phyloP scores from a whole-genome alignment of 257 asterid species.

The Verbena officinalis region DNA sequence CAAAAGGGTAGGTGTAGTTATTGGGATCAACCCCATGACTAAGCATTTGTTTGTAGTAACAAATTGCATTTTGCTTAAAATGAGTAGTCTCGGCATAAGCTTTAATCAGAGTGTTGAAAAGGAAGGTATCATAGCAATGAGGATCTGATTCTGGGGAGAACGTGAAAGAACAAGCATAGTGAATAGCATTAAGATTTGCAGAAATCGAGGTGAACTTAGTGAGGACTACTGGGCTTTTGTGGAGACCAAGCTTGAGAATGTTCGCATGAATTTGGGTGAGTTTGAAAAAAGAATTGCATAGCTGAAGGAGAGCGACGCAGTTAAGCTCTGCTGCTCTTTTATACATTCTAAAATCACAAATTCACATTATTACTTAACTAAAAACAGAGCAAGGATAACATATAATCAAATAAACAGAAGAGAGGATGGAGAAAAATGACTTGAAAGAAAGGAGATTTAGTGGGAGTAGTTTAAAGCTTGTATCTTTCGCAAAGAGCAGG shows the following conservation, averaged over 20 bases:
- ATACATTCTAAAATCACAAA: constrained; percentile 28
- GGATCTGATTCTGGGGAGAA: constrained; percentile 51
- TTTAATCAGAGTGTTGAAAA: constrained; percentile 70
- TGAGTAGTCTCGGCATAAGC: constrained; percentile 56
- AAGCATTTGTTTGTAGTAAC: constrained; percentile 51
- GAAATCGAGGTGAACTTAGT: constrained; percentile 69
- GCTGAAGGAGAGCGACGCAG: constrained; percentile 63
- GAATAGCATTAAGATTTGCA: constrained; percentile 50
- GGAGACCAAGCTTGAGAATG: constrained; percentile 66
- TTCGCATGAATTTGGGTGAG: constrained; percentile 64
- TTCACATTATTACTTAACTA: not conserved
- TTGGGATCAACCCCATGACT: constrained; percentile 49
- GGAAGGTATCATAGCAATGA: constrained; percentile 63
- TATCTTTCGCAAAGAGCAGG: too few species aligned
- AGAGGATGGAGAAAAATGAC: too few species aligned
- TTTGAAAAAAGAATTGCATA: constrained; percentile 59
- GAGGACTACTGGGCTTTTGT: constrained; percentile 61
- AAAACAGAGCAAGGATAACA: not conserved
- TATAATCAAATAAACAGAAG: not conserved
- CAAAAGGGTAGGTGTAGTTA: constrained; percentile 76
- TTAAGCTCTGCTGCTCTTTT: constrained; percentile 66
- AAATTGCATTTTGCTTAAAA: constrained; percentile 43
- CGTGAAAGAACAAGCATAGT: constrained; percentile 60
- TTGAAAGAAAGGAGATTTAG: too few species aligned
- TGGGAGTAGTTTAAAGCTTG: too few species aligned